Conservation (phyloP, 148 eudicot genomes). For the Spergularia bocconei region DNA sequence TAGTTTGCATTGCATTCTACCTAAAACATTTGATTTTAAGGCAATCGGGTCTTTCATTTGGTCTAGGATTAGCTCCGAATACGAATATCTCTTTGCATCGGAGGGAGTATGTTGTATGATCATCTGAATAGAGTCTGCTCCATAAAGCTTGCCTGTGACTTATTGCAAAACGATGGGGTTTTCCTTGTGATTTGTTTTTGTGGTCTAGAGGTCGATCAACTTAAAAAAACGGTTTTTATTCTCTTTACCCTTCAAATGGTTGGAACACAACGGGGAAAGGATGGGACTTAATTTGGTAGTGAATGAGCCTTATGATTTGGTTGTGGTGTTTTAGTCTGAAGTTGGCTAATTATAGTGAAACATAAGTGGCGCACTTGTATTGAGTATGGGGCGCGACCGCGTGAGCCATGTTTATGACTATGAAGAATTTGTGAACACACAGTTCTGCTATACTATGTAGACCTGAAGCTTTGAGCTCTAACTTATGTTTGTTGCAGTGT, state of each 20-base stretch:
- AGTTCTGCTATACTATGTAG: not conserved
- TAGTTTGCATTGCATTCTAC: no score
- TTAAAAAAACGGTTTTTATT: not conserved
- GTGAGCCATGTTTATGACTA: not conserved
- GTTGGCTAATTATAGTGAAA: not conserved
- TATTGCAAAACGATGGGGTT: not conserved
- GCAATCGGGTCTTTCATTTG: no score
- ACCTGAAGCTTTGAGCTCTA: not conserved
- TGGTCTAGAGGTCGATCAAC: not conserved
- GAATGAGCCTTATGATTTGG: not conserved
- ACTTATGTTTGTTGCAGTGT: conserved; percentile 15
- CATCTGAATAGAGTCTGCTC: not conserved
- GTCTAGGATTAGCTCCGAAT: no score
- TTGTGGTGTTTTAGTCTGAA: not conserved
- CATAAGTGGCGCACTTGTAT: not conserved
- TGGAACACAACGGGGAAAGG: not conserved
- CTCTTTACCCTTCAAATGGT: not conserved
- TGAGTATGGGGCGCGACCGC: not conserved
- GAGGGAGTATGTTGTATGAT: not conserved
- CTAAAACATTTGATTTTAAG: no score
- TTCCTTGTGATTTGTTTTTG: not conserved
- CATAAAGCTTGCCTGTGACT: not conserved
- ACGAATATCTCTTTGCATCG: no score
- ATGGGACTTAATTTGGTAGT: not conserved
- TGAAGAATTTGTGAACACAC: no score